Base-by-base conservation (phyloP, 441 rosid species). In the Capsella rubella region DNA sequence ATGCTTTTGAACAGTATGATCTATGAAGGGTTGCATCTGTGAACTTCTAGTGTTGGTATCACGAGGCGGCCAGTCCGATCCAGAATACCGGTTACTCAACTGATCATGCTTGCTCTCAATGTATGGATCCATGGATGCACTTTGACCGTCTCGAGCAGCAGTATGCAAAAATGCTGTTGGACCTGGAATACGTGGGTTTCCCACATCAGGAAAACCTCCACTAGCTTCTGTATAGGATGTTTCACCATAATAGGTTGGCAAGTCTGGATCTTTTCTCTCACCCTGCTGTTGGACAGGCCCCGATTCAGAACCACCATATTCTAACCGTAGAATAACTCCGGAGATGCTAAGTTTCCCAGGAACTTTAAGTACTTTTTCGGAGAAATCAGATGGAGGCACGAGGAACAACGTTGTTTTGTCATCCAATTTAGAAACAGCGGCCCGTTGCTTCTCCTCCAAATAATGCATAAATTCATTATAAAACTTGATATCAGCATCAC, bases 331-430 rank as follows among this genome's bases (percentile, higher is more conserved):
- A 55, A 92, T 77, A 75, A 94, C 99, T 65, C 99, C 99, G 12
- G 99, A 92, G 78, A 94, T 89, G 85, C 97, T 92, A 58, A 94
- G 80, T 72, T 90, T 89, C 42, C 99, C 99, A 2, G 98, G 95
- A 31, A 95, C 99, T 84, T 86, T 95, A 71, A 95, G 82, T 49
- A 95, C 93, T 76, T 88, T 88, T 87, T 89, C 89, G 3, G 99
- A 92, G 87, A 95, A 95, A 65, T 95, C 97, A 29, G 97, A 95
- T 9, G 99, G 98, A 13, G 99, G 97, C 69, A 95, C 98, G 40
- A 95, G 97, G 83, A 95, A 95, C 83, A 95, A 84, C 8, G 96
- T 95, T 73, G 93, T 95, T 64, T 74, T 85, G 46, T 95, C 98
- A 75, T 95, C 98, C 73, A 92, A 82, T 81, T 95, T 95, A 31